Percentiles rank a stretch among this genome's conserved stretches.
These are phyloP conservation scores for Scedosporium boydii DNA, from an alignment of 2,329 filamentous ascomycete species.

Conservation along the genomic window DNA sequence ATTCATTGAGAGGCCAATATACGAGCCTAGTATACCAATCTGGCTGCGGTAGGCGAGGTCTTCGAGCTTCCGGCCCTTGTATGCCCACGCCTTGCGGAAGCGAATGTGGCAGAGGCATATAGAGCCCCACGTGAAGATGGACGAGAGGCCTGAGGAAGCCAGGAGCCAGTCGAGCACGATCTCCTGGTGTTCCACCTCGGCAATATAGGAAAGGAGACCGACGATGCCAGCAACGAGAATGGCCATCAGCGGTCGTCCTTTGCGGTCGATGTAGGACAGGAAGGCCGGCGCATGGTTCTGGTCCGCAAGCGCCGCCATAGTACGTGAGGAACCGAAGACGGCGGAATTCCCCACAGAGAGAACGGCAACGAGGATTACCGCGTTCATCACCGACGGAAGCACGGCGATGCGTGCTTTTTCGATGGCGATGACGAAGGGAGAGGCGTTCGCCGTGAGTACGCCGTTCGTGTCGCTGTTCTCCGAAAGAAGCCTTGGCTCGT, in stretches of 20 bases:
- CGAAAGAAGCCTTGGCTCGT: slow-evolving; percentile 53
- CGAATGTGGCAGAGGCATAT: slow-evolving; percentile 90
- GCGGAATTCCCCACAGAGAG: slow-evolving; percentile 87
- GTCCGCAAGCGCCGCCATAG: slow-evolving; percentile 80
- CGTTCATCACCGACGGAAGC: slow-evolving; percentile 84
- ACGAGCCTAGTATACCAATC: slow-evolving; percentile 70
- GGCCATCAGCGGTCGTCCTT: slow-evolving; percentile 68
- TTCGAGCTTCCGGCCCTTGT: slow-evolving; percentile 57
- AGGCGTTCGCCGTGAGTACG: slow-evolving; percentile 61
- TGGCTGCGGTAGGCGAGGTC: slow-evolving; percentile 78
- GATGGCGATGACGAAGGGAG: slow-evolving; percentile 91
- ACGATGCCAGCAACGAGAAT: slow-evolving; percentile 58
- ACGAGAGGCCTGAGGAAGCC: slow-evolving; percentile 59
- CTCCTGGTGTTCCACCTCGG: slow-evolving; percentile 46
- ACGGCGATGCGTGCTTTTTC: slow-evolving; percentile 71
- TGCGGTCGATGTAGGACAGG: slow-evolving; percentile 72
- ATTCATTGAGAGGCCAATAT: slow-evolving; percentile 70
- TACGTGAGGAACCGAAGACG: slow-evolving; percentile 85
- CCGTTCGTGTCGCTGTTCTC: slow-evolving; percentile 27
- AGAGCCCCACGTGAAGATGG: slow-evolving; percentile 70
- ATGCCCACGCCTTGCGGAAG: slow-evolving; percentile 72
- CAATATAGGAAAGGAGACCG: slow-evolving; percentile 68
- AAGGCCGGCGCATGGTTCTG: slow-evolving; percentile 72
- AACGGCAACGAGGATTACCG: slow-evolving; percentile 85
- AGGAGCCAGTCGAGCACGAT: slow-evolving; percentile 69